Conservation (phyloP, 257 asterid species). For the Primulina tabacum region DNA sequence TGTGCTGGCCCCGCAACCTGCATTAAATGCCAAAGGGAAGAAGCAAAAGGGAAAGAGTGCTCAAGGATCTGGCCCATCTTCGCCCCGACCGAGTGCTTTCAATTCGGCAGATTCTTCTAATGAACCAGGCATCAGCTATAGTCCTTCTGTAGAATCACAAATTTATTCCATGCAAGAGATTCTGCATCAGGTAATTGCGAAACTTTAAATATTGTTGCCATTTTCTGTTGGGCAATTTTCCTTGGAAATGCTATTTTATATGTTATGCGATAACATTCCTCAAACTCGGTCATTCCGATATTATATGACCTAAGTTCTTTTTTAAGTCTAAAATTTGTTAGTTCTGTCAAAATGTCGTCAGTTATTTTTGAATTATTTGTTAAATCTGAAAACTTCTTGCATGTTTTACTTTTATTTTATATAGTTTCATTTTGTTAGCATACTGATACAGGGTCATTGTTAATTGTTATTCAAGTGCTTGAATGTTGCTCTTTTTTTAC, state of each 20-base stretch:
- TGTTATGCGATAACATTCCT: not conserved
- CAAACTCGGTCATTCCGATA: not conserved
- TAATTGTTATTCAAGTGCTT: not conserved
- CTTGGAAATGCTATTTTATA: not conserved
- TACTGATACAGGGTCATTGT: not conserved
- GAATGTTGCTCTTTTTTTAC: not conserved
- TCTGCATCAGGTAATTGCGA: constrained; percentile 68
- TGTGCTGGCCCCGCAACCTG: constrained; percentile 39
- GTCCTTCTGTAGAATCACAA: constrained; percentile 53
- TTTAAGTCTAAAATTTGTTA: not conserved
- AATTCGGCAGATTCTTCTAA: constrained; percentile 54
- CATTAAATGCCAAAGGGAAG: constrained; percentile 63
- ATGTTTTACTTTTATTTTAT: not conserved
- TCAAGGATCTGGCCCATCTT: constrained; percentile 54
- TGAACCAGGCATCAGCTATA: constrained; percentile 56
- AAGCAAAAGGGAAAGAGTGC: constrained; percentile 69
- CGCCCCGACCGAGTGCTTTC: constrained; percentile 50
- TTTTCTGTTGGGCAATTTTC: not conserved
- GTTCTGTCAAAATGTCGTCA: not conserved
- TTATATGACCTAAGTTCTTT: not conserved
- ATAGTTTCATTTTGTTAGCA: not conserved
- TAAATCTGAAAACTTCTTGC: not conserved
- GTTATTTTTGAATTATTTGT: not conserved
- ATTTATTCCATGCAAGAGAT: constrained; percentile 69
- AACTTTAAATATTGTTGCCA: not conserved